These are phyloP conservation scores for Penicillium decumbens DNA, from an alignment of 2,329 filamentous ascomycete species.

Conservation along the genomic window DNA sequence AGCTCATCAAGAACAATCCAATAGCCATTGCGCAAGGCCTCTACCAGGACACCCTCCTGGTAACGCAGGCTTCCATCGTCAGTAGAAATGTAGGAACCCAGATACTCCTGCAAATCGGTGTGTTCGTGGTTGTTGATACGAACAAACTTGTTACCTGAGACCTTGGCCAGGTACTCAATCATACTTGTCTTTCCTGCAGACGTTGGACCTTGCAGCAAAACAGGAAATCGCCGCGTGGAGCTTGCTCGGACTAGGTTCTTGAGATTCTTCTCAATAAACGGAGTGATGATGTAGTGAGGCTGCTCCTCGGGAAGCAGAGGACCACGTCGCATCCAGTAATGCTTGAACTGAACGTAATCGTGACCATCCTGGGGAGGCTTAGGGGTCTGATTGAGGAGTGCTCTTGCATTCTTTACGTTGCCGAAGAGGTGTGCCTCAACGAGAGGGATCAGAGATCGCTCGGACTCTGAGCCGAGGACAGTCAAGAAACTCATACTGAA, in stretches of 20 bases:
- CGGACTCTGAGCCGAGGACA: constrained; percentile 75
- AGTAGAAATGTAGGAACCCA: constrained; percentile 88
- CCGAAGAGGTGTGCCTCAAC: constrained; percentile 77
- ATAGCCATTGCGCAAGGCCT: constrained; percentile 84
- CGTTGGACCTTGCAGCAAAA: constrained; percentile 92
- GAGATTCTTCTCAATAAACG: constrained; percentile 90
- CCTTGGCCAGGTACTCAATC: constrained; percentile 97
- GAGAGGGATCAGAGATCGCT: constrained; percentile 69
- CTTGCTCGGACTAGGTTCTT: constrained; percentile 91
- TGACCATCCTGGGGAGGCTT: constrained; percentile 71
- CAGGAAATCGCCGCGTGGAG: constrained; percentile 85
- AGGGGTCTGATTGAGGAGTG: constrained; percentile 72
- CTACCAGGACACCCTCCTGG: constrained; percentile 88
- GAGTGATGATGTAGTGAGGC: constrained; percentile 90
- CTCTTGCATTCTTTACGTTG: constrained; percentile 62
- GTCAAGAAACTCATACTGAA: constrained; percentile 98
- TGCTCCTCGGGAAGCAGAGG: constrained; percentile 63
- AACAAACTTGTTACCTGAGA: constrained; percentile 93
- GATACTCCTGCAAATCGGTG: constrained; percentile 94
- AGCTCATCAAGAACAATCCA: constrained; percentile 99
- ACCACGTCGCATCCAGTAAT: constrained; percentile 88
- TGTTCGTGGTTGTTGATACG: constrained; percentile 99
- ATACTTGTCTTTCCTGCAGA: constrained; percentile 98
- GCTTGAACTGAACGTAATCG: constrained; percentile 76
- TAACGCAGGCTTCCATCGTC: constrained; percentile 80